These are phyloP conservation scores for Vickermania ingenoplastis DNA, from an alignment of 208 protist genomes.

Conservation along the genomic window DNA sequence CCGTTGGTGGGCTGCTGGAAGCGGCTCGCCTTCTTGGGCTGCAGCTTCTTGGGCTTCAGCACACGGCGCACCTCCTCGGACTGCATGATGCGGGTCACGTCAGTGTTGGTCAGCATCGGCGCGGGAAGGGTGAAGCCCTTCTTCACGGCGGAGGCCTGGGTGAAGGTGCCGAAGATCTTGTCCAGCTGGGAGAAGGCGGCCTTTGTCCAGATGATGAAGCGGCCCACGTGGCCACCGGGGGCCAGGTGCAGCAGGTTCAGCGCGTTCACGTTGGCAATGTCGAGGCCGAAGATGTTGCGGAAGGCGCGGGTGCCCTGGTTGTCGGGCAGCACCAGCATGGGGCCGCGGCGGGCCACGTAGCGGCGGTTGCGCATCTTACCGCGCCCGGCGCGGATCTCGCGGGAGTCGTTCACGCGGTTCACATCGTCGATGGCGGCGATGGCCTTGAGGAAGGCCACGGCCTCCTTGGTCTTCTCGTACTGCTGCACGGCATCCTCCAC, in stretches of 20 bases:
- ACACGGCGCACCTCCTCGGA: conserved; percentile 71
- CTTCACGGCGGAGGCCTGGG: conserved; percentile 80
- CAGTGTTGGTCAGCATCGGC: conserved; percentile 62
- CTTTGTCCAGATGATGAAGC: conserved; percentile 99
- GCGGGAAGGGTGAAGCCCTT: conserved; percentile 59
- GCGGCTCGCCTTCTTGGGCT: conserved; percentile 41
- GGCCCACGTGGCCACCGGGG: conserved; percentile 98
- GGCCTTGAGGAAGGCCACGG: conserved; percentile 89
- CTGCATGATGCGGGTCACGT: conserved; percentile 78
- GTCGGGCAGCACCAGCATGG: too few relatives aligned
- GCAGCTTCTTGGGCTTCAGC: conserved; percentile 69
- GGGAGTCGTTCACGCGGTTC: conserved; percentile 84
- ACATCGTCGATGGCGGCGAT: conserved; percentile 94
- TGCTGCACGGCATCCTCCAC: conserved; percentile 88
- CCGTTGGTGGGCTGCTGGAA: conserved; percentile 48
- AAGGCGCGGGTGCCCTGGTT: conserved; percentile 88
- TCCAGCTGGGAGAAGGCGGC: conserved; percentile 96
- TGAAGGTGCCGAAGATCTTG: conserved; percentile 93
- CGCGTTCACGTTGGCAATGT: conserved; percentile 86
- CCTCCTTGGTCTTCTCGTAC: too few relatives aligned
- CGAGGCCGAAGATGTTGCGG: conserved; percentile 97
- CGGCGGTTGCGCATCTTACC: conserved; percentile 98
- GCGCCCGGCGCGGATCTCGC: conserved; percentile 88
- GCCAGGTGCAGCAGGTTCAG: conserved; percentile 98
- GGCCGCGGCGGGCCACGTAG: conserved; percentile 90